Percentiles rank a stretch among this genome's conserved stretches.
Evolutionary conservation across 2,329 filamentous ascomycete genomes (phyloP).

Genomic region (Scedosporium apiospermum): DNA sequence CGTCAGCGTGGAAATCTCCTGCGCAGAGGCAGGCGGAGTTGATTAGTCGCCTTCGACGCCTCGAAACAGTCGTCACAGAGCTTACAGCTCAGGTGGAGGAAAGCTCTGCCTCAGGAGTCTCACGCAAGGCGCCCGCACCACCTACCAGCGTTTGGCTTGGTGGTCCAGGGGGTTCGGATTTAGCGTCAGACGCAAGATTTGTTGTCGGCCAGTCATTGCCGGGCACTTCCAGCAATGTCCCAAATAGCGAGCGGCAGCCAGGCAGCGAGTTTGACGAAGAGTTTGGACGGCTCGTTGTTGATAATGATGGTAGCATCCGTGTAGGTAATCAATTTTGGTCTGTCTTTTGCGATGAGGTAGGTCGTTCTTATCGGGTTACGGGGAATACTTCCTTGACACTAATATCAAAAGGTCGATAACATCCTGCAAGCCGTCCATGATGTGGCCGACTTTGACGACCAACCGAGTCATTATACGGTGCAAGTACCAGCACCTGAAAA

Average conservation of each 20-base stretch:
- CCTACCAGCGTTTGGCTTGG: neutral
- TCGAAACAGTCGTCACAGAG: constrained; percentile 22
- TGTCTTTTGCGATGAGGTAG: constrained; percentile 16
- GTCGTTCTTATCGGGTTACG: neutral
- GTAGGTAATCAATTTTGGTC: constrained; percentile 22
- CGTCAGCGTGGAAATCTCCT: constrained; percentile 11
- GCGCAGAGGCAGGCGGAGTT: constrained; percentile 21
- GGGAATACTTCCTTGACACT: neutral
- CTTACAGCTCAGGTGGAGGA: constrained; percentile 20
- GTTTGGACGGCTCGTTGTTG: constrained; percentile 18
- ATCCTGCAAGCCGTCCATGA: neutral
- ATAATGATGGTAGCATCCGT: constrained; percentile 15
- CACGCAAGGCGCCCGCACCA: neutral
- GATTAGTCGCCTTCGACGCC: constrained; percentile 16
- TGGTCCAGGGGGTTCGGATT: neutral
- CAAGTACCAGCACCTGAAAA: no score
- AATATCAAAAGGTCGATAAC: neutral
- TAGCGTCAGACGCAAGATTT: neutral
- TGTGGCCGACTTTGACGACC: neutral
- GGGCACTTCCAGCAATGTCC: constrained; percentile 4
- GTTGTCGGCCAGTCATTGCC: neutral
- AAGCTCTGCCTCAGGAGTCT: neutral
- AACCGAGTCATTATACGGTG: neutral
- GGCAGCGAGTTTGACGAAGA: constrained; percentile 17
- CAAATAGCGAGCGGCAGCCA: neutral